phyloP scores from a whole-genome alignment of 768 basidiomycete species.

The Paxillus ammoniavirescens region DNA sequence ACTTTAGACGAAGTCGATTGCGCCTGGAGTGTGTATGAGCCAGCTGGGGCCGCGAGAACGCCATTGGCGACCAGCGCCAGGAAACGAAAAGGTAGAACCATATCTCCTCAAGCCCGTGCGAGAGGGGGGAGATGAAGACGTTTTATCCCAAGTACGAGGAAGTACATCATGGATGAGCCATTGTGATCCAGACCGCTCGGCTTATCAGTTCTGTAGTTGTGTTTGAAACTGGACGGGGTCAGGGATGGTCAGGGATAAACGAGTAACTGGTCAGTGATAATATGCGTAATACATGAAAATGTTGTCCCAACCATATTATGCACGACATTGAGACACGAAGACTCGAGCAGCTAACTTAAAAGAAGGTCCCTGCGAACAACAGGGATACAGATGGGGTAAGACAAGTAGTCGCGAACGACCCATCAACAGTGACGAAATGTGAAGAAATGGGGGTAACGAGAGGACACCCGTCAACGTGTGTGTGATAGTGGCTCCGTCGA shows the following conservation, averaged over 20 bases:
- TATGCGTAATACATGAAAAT: no score
- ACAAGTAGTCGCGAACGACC: no score
- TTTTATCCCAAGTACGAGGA: not conserved
- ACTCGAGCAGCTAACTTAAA: no score
- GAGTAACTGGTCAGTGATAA: no score
- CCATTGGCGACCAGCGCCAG: slow-evolving; percentile 18
- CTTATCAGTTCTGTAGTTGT: not conserved
- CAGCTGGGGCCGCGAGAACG: slow-evolving; percentile 10
- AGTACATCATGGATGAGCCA: not conserved
- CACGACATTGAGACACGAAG: no score
- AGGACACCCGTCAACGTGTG: no score
- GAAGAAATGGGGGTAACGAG: no score
- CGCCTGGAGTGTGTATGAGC: slow-evolving; percentile 1
- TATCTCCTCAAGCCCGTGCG: not conserved
- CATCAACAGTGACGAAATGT: no score
- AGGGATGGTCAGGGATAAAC: not conserved
- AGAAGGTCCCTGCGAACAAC: no score
- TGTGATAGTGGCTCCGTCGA: no score
- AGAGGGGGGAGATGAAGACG: not conserved
- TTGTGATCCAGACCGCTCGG: slow-evolving; percentile 7
- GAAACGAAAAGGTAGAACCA: slow-evolving; percentile 5
- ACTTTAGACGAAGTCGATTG: not conserved
- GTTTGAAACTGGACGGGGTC: slow-evolving; percentile 5
- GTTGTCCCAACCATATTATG: no score
- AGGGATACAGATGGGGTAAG: no score